Evolutionary conservation across 352 stramenopile genomes (phyloP).

Genomic region (Pythium plurisporium): DNA sequence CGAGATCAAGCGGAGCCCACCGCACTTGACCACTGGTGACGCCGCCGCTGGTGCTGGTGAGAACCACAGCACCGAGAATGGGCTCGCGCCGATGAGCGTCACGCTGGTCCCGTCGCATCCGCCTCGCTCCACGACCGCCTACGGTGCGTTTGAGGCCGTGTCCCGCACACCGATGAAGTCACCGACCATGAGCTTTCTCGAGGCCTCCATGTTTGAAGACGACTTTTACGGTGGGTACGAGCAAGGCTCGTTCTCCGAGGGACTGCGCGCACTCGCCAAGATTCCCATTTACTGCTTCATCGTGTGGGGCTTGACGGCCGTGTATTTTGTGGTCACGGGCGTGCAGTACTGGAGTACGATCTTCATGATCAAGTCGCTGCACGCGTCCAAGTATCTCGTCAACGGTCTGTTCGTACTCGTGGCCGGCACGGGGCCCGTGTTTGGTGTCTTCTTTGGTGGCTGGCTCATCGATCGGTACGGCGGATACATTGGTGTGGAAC

Average conservation of each 20-base stretch:
- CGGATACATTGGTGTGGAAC: constrained; percentile 72
- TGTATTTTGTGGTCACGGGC: constrained; percentile 85
- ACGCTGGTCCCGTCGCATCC: constrained; percentile 20
- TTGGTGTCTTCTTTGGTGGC: constrained; percentile 78
- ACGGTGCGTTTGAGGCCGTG: constrained; percentile 50
- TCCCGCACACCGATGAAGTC: constrained; percentile 34
- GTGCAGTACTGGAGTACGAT: constrained; percentile 88
- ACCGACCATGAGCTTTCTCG: constrained; percentile 47
- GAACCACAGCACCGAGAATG: background rate
- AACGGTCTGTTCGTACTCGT: constrained; percentile 82
- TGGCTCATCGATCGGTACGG: constrained; percentile 75
- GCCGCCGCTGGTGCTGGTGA: too few relatives aligned
- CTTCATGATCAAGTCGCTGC: constrained; percentile 85
- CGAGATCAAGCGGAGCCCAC: constrained; percentile 10
- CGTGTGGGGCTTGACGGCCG: constrained; percentile 66
- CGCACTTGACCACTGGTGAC: background rate
- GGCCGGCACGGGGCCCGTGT: constrained; percentile 70
- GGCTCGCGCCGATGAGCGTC: constrained; percentile 23
- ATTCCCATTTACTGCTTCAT: constrained; percentile 78
- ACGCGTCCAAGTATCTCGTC: constrained; percentile 78
- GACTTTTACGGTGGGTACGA: constrained; percentile 72
- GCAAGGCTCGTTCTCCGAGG: constrained; percentile 61
- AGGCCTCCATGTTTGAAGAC: constrained; percentile 65
- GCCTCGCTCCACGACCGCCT: constrained; percentile 29
- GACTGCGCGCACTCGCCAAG: constrained; percentile 52